A percentile compares a stretch with the other conserved stretches of the same genome.
Evolutionary conservation across 208 protist species (phyloP).

Genomic region (Trichomonas vaginalis): DNA sequence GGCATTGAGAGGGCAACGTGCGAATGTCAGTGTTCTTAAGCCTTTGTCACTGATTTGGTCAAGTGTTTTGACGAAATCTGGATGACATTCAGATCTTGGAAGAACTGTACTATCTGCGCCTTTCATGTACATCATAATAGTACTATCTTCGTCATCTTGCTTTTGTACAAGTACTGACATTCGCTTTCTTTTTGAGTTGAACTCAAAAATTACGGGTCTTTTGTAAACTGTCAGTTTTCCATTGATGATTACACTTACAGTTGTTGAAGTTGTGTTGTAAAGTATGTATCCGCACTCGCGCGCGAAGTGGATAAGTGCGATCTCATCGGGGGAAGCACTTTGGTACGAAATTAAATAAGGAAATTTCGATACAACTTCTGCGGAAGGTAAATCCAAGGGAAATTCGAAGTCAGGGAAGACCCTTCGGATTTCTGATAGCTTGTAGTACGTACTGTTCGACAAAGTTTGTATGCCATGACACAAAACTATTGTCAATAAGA

Average conservation of each 20-base stretch:
- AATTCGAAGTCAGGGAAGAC: neutral
- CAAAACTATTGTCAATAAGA: neutral
- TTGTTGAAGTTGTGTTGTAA: neutral
- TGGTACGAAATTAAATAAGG: slow-evolving; percentile 19
- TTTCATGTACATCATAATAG: slow-evolving; percentile 51
- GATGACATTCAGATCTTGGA: slow-evolving; percentile 43
- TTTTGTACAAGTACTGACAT: neutral
- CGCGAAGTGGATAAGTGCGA: slow-evolving; percentile 4
- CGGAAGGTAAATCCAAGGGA: neutral
- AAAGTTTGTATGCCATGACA: neutral
- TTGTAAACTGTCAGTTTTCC: neutral
- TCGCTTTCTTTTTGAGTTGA: neutral
- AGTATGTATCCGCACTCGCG: neutral
- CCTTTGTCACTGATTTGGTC: slow-evolving; percentile 79
- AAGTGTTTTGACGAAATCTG: slow-evolving; percentile 72
- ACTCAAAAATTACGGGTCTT: slow-evolving; percentile 63
- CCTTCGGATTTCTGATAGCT: neutral
- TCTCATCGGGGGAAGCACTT: slow-evolving; percentile 37
- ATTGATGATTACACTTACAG: neutral
- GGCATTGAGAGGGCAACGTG: slow-evolving; percentile 49
- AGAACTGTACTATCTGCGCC: slow-evolving; percentile 16
- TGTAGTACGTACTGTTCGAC: neutral
- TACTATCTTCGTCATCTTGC: slow-evolving; percentile 45
- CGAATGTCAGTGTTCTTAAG: slow-evolving; percentile 73
- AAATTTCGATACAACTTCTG: neutral